phyloP scores from a whole-genome alignment of 495 filamentous ascomycete species.

The Xylaria longipes region DNA sequence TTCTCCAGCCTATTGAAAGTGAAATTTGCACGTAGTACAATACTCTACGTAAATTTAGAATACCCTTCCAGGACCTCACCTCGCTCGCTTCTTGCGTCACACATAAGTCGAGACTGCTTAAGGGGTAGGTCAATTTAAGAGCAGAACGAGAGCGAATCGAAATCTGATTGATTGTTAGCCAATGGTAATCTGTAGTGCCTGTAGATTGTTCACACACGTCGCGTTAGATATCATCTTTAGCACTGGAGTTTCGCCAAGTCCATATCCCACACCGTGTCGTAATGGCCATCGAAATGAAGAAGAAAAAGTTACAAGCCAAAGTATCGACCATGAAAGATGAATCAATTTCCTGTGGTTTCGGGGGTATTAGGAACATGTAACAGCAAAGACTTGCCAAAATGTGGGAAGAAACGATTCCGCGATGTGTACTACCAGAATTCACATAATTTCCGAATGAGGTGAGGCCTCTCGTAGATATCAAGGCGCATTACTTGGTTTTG shows the following conservation, averaged over 20 bases:
- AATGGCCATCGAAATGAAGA: not conserved
- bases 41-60: not conserved
- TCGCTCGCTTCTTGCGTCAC: not conserved
- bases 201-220: not conserved
- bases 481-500: conserved; percentile 14
- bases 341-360: not conserved
- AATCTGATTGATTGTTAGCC: not conserved
- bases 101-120: not conserved
- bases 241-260: not conserved
- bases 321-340: not conserved
- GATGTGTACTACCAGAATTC: not conserved
- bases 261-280: not conserved
- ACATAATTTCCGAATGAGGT: not conserved
- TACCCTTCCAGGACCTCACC: not conserved
- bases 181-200: not conserved
- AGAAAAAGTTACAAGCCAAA: not conserved
- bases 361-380: not conserved
- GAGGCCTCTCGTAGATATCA: not conserved
- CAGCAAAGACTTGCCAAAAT: not conserved
- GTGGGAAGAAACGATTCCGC: not conserved
- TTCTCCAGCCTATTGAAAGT: not conserved
- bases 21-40: not conserved
- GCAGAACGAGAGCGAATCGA: not conserved
- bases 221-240: not conserved
- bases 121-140: not conserved